A percentile compares a stretch with the other conserved stretches of the same genome.
Evolutionary conservation across 495 filamentous ascomycete genomes (phyloP).

Genomic region (Penicillium egyptiacum): DNA sequence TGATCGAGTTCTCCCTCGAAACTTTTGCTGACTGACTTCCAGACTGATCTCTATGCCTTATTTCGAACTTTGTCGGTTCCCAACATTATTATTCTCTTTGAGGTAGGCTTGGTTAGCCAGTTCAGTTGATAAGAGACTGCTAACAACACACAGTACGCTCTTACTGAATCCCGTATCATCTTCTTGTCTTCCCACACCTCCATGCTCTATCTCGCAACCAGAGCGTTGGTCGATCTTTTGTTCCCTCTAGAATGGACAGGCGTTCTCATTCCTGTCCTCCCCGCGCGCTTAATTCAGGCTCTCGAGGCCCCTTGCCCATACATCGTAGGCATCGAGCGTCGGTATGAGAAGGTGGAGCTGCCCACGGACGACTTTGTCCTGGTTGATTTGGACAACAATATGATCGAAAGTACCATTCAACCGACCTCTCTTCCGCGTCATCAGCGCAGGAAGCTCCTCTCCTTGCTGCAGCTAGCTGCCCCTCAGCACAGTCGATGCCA

Average conservation of each 20-base stretch:
- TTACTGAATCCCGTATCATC: conserved; percentile 94
- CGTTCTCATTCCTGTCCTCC: conserved; percentile 89
- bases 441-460: conserved; percentile 84
- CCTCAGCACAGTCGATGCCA: conserved; percentile 87
- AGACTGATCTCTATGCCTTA: conserved; percentile 87
- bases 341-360: conserved; percentile 88
- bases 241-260: conserved; percentile 92
- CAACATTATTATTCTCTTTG: conserved; percentile 89
- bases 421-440: conserved; percentile 80
- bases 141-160: conserved; percentile 58
- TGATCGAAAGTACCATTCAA: conserved; percentile 74
- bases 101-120: conserved; percentile 41
- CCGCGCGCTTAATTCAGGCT: conserved; percentile 81
- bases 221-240: conserved; percentile 76
- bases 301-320: conserved; percentile 96
- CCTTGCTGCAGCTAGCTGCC: conserved; percentile 83
- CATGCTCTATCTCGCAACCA: conserved; percentile 90
- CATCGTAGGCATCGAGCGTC: conserved; percentile 90
- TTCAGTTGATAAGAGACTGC: neutral
- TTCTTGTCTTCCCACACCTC: conserved; percentile 91
- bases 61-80: conserved; percentile 86
- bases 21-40: conserved; percentile 25
- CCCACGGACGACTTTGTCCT: conserved; percentile 97
- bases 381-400: conserved; percentile 88
- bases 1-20: neutral